These are phyloP conservation scores for Kickxella alabastrina DNA, from an alignment of 192 early-diverging fungal species.

Conservation along the genomic window DNA sequence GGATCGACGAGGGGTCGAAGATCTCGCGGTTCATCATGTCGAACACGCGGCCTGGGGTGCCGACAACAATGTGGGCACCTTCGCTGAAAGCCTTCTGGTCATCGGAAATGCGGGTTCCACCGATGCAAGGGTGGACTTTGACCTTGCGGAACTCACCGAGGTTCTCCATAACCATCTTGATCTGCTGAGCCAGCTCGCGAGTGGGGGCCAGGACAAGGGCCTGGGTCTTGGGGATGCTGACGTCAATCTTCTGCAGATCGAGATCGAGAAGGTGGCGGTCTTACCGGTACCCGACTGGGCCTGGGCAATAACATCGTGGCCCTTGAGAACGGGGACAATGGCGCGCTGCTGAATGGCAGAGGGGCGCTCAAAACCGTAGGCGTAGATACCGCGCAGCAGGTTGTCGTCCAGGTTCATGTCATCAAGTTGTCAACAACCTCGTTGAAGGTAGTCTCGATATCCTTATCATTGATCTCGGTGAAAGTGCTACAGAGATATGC, in stretches of 20 bases:
- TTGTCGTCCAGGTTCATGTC: slow-evolving; percentile 89
- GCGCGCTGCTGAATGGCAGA: slow-evolving; percentile 97
- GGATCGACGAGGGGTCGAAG: slow-evolving; percentile 79
- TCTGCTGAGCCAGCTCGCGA: slow-evolving; percentile 97
- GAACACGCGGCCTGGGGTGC: slow-evolving; percentile 96
- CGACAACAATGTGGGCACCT: slow-evolving; percentile 92
- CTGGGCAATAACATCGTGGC: slow-evolving; percentile 98
- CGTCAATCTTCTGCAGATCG: slow-evolving; percentile 94
- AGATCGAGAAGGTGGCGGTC: slow-evolving; percentile 99
- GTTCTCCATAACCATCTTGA: slow-evolving; percentile 91
- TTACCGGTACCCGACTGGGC: slow-evolving; percentile 99
- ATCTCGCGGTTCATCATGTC: slow-evolving; percentile 97
- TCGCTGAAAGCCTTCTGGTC: slow-evolving; percentile 75
- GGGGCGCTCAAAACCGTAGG: slow-evolving; percentile 97
- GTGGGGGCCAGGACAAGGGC: slow-evolving; percentile 97
- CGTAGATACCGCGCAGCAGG: slow-evolving; percentile 95
- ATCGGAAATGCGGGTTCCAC: slow-evolving; percentile 91
- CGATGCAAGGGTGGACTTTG: slow-evolving; percentile 94
- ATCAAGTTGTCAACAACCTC: slow-evolving; percentile 91
- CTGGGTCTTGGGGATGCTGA: slow-evolving; percentile 73
- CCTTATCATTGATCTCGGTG: slow-evolving; percentile 36
- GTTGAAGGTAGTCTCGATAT: slow-evolving; percentile 87
- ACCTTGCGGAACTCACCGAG: slow-evolving; percentile 96
- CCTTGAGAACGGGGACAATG: slow-evolving; percentile 92
- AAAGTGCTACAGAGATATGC: slow-evolving; percentile 10